Conservation (phyloP, 164 flowering plant genomes). For the Piper betle region DNA sequence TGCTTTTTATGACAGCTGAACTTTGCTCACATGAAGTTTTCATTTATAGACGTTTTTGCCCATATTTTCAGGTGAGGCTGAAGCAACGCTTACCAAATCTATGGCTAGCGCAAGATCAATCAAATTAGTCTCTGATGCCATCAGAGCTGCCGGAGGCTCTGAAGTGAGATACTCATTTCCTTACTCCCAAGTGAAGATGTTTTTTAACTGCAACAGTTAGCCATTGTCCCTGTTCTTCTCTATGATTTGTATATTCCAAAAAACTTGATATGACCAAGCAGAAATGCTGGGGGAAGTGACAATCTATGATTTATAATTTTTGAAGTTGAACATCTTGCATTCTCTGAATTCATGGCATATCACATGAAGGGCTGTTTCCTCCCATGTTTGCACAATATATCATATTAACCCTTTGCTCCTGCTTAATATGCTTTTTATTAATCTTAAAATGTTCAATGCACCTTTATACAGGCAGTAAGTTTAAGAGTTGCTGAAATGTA, state of each 20-base stretch:
- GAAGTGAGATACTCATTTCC: constrained; percentile 32
- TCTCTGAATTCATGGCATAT: too few relatives aligned
- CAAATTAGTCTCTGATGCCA: constrained; percentile 36
- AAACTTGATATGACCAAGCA: not conserved
- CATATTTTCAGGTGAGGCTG: constrained; percentile 65
- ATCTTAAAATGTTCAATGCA: constrained; percentile 2
- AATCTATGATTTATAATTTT: not conserved
- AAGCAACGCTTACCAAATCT: constrained; percentile 67
- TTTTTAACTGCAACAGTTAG: not conserved
- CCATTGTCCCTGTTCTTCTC: not conserved
- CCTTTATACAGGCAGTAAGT: constrained; percentile 73
- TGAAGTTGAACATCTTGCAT: too few relatives aligned
- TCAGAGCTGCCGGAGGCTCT: constrained; percentile 55
- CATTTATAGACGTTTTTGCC: not conserved
- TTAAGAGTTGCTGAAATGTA: constrained; percentile 79
- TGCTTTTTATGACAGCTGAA: not conserved
- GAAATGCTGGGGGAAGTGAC: not conserved
- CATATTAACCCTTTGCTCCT: too few relatives aligned
- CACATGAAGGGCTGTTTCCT: too few relatives aligned
- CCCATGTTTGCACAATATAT: too few relatives aligned
- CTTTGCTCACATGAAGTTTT: not conserved
- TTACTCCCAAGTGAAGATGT: not conserved
- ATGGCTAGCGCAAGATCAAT: constrained; percentile 65
- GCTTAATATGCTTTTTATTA: not conserved
- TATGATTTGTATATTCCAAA: too few relatives aligned